Evolutionary conservation across 495 filamentous ascomycete genomes (phyloP), one percentile per base, ranked within the genome.

Genomic region (Choiromyces venosus): DNA sequence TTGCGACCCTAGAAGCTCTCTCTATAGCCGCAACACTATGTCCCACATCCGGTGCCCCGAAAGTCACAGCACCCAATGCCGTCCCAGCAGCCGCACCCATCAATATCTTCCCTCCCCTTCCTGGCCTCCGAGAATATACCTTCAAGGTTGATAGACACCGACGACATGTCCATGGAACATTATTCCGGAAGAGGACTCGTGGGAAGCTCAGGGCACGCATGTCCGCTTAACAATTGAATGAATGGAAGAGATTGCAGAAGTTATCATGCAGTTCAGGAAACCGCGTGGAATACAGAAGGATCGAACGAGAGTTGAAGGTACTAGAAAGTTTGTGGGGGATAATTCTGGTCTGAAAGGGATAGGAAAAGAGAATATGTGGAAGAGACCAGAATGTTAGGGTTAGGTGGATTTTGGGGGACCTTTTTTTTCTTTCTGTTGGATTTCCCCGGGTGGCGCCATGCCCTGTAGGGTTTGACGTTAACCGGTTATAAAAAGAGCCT

Each of bases 1-100:
- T 85, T 37, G 89, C 89, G n/a, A 99, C 94, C 40, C 94, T 88
- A 25, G 91, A 89, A 46, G 91, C 91, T 76, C 94, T 87, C 84
- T 91, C 87, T 5, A 86, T 86, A n/a, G 92, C 91, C 46, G 88
- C 86, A 76, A 92, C 92, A 33, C 85, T 85, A 84, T 93, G 89
- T 37, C 78, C 74, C 46, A 80, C 71, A 65, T 80, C 78, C 14
- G 74, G 72, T 74, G 95, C 91, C 21, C 87, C 88, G 77, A 92
- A 90, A 21, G 87, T 85, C 52, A 93, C 79, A 1, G 88, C 84
- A n/a, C 86, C 88, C 37, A 86, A 84, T 33, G 84, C 86, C 10
- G 89, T 76, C 37, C 84, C 82, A 1, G 88, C 86, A 21, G 87
- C 85, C 2, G 87, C 85, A 18, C 89, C 84, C 40, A 85, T 82